Percentiles rank a stretch among this genome's conserved stretches.
These are phyloP conservation scores for Taphrina confusa DNA, from an alignment of 1,139 yeast genomes.

Conservation along the genomic window DNA sequence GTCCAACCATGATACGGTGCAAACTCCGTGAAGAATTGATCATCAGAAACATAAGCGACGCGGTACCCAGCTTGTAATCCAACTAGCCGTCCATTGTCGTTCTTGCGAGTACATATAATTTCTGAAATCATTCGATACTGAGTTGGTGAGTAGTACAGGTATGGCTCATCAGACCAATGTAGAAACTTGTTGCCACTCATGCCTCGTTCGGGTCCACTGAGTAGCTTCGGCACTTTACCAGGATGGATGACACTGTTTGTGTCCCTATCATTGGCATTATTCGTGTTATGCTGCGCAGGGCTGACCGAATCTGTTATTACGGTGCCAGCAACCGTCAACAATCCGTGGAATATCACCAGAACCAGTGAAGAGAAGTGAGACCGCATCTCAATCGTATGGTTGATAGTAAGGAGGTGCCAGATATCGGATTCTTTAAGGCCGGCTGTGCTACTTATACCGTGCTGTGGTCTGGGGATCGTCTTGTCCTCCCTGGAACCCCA, in stretches of 20 bases:
- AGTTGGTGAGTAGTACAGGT: background rate
- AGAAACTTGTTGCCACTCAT: background rate
- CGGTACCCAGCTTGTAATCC: slow-evolving; percentile 1
- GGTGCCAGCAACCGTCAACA: too few species aligned
- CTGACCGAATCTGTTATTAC: too few species aligned
- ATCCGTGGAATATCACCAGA: too few species aligned
- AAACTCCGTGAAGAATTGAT: background rate
- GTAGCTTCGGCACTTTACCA: background rate
- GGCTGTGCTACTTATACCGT: too few species aligned
- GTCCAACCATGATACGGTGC: background rate
- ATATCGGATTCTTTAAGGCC: too few species aligned
- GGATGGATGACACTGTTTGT: background rate
- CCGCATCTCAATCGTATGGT: too few species aligned
- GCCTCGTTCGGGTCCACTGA: background rate
- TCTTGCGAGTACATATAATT: background rate
- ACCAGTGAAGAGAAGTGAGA: too few species aligned
- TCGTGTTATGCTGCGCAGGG: too few species aligned
- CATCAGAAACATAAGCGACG: background rate
- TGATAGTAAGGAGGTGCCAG: too few species aligned
- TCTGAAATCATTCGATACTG: background rate
- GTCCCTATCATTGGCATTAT: too few species aligned
- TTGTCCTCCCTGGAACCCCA: too few species aligned
- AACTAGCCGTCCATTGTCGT: background rate
- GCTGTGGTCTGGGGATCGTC: too few species aligned
- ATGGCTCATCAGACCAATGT: background rate